These are phyloP conservation scores for Beta corolliflora DNA, from an alignment of 179 eudicot genomes.

Conservation along the genomic window DNA sequence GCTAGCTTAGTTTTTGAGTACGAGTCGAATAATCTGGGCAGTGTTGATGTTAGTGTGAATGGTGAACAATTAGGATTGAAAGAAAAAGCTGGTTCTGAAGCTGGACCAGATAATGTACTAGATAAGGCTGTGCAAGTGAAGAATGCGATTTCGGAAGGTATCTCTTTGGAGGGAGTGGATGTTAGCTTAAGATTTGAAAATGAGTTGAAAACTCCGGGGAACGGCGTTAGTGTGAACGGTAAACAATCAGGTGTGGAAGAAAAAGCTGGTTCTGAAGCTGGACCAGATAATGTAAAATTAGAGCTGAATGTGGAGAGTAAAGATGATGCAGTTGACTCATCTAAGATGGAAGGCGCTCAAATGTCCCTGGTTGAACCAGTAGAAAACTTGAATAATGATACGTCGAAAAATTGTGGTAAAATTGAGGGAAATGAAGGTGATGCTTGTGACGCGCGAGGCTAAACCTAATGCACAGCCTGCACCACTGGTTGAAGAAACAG, in stretches of 20 bases:
- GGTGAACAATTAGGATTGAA: constrained; percentile 26
- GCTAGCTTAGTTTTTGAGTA: constrained; percentile 16
- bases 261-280: neutral
- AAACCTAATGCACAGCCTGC: neutral
- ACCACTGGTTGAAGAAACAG: constrained; percentile 13
- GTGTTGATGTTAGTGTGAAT: constrained; percentile 12
- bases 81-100: constrained; percentile 21
- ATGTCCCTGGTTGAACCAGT: constrained; percentile 21
- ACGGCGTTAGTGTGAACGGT: constrained; percentile 11
- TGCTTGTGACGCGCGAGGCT: constrained; percentile 27
- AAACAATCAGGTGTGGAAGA: constrained; percentile 26
- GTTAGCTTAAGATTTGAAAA: neutral
- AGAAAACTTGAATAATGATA: constrained; percentile 27
- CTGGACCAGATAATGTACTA: too few relatives aligned
- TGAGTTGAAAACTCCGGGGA: constrained; percentile 16
- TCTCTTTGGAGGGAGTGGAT: neutral
- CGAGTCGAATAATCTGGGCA: constrained; percentile 16
- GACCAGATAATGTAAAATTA: constrained; percentile 21
- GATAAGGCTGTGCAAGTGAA: too few relatives aligned
- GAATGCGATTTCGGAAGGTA: neutral
- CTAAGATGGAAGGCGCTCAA: constrained; percentile 10
- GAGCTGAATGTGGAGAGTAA: constrained; percentile 17
- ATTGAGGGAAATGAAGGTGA: constrained; percentile 22
- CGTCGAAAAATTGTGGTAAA: constrained; percentile 27
- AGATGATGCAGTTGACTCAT: neutral